Evolutionary conservation across 352 stramenopile species (phyloP), one percentile per base, ranked within the genome.

Genomic region (Pseudoperonospora humuli): DNA sequence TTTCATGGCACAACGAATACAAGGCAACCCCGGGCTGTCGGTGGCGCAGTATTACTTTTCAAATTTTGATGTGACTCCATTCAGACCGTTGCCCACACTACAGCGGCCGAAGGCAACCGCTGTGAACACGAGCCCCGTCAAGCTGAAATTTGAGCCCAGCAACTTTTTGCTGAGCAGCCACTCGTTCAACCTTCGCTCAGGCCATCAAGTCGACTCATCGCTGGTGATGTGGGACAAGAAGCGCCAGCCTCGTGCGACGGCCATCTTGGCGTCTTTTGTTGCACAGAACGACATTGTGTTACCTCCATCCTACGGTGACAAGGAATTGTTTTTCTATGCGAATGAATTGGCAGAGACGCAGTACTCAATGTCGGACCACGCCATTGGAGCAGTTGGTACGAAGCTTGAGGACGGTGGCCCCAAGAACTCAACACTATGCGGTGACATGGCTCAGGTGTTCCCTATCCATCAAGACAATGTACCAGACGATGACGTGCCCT

Each of bases 391-490:
- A 20, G 61, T 77, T 34, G 71, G 67, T 26, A 51, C 31, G 0
- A 67, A 77, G 10, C 13, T 57, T n/a, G 38, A 58, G 17, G 33
- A 57, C 5, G 15, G 55, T 1, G 53, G 57, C 7, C 44, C 50
- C 13, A 54, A 66, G 20, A 61, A 70, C 13, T 57, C 43, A 9
- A 58, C 56, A 5, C n/a, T 83, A 2, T 83, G 70, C 28, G 70
- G 70, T 31, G 62, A 83, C 25, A 55, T 61, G 36, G 51, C 75
- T 20, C 70, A 83, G 15, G 67, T 64, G 23, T 76, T 66, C 36
- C 70, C 67, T 10, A 51, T 67, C 21, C 45, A 58, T 13, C 41
- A 34, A n/a, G 37, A 56, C 5, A 45, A 19, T 7, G 50, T 55
- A 9, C 38, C 45, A 10, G 54, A 46, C 28, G 52, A 61, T 24